Percentiles rank a stretch among this genome's conserved stretches.
phyloP scores from a whole-genome alignment of 768 basidiomycete genomes.

The Boletus rubescentipes region DNA sequence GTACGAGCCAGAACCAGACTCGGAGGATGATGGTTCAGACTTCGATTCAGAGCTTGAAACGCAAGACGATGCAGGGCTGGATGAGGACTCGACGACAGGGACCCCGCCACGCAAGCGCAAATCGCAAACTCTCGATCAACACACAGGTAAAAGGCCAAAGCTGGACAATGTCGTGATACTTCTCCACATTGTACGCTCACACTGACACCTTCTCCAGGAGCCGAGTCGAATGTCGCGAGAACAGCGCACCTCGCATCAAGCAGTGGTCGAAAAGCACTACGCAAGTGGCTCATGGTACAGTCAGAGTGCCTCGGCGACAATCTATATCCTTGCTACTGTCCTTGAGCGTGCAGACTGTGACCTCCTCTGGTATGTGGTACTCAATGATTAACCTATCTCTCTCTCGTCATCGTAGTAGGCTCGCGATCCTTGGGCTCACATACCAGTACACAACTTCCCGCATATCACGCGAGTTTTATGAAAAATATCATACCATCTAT shows the following conservation, averaged over 20 bases:
- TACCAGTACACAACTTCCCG: conserved; percentile 87
- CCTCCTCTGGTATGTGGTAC: conserved; percentile 70
- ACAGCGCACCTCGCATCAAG: conserved; percentile 62
- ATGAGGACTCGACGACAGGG: conserved; percentile 40
- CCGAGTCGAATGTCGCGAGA: conserved; percentile 65
- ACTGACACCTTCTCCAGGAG: conserved; percentile 33
- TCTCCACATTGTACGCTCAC: not conserved
- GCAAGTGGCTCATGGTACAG: conserved; percentile 81
- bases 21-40: conserved; percentile 55
- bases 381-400: not conserved
- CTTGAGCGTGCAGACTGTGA: conserved; percentile 93
- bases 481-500: conserved; percentile 75
- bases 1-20: conserved; percentile 79
- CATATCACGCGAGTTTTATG: conserved; percentile 86
- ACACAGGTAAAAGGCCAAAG: conserved; percentile 57
- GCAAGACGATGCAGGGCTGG: conserved; percentile 40
- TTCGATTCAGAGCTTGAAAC: conserved; percentile 44
- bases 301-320: conserved; percentile 84
- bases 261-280: conserved; percentile 79
- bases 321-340: conserved; percentile 88
- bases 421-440: conserved; percentile 91
- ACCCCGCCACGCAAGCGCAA: conserved; percentile 50
- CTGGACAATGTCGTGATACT: conserved; percentile 43
- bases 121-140: conserved; percentile 38
- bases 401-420: conserved; percentile 46